Percentiles rank a stretch among this genome's conserved stretches.
Evolutionary conservation across 805 yeast species (phyloP).

Genomic region (Grigorovia jiainica): DNA sequence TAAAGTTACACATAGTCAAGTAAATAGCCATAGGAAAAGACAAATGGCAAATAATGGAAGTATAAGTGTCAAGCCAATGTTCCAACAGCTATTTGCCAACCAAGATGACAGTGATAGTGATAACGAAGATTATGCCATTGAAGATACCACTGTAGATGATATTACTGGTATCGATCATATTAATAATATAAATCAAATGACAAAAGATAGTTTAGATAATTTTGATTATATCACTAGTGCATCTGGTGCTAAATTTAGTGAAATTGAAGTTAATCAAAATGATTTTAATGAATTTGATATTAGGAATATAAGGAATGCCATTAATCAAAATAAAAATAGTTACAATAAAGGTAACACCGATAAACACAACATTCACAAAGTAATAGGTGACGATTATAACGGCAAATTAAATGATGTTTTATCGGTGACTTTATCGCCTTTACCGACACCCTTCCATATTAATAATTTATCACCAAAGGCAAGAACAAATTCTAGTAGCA

Average conservation of each 20-base stretch:
- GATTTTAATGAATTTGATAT: not conserved
- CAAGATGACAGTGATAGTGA: not conserved
- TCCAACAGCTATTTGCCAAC: not conserved
- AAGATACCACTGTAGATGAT: not conserved
- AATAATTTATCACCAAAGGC: not conserved
- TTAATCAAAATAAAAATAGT: too few species aligned
- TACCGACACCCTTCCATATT: not conserved
- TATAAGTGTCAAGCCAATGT: not conserved
- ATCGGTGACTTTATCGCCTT: too few species aligned
- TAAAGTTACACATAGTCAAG: too few species aligned
- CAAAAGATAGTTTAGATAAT: too few species aligned
- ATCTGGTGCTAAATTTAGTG: conserved; percentile 9
- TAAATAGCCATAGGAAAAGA: too few species aligned
- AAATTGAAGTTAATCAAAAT: conserved; percentile 5
- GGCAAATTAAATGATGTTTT: too few species aligned
- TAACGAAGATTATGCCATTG: not conserved
- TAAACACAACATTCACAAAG: too few species aligned
- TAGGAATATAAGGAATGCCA: too few species aligned
- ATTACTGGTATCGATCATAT: not conserved
- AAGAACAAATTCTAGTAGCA: not conserved
- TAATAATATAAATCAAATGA: too few species aligned
- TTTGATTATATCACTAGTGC: not conserved
- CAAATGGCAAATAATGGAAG: too few species aligned
- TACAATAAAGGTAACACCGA: too few species aligned
- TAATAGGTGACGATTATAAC: too few species aligned